phyloP scores from a whole-genome alignment of 306 rosid genomes.

The Albizia julibrissin region DNA sequence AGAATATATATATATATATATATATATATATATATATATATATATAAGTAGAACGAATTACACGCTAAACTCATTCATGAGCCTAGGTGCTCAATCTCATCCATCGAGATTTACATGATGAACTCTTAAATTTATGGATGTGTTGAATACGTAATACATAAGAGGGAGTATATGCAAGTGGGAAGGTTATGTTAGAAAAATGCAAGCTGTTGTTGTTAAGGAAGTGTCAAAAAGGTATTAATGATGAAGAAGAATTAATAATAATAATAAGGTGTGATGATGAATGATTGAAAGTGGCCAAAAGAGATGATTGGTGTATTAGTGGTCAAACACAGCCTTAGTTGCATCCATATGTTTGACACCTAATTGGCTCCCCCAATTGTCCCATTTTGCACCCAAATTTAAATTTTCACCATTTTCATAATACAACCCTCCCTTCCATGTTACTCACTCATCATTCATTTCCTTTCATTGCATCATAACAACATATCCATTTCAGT shows the following conservation, averaged over 20 bases:
- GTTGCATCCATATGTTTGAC: constrained; percentile 35
- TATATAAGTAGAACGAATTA: too few relatives aligned
- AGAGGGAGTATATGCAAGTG: neutral
- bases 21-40: too few relatives aligned
- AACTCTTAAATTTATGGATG: too few relatives aligned
- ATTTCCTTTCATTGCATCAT: constrained; percentile 17
- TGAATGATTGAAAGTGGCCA: neutral
- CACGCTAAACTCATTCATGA: too few relatives aligned
- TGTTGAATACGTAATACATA: too few relatives aligned
- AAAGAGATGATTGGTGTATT: neutral
- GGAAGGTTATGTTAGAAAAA: neutral
- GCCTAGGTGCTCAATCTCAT: too few relatives aligned
- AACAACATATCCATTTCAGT: neutral
- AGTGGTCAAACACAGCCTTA: constrained; percentile 28
- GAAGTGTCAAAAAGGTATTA: neutral
- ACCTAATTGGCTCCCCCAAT: constrained; percentile 19
- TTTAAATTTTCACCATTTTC: constrained; percentile 18
- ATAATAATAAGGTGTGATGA: neutral
- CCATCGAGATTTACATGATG: too few relatives aligned
- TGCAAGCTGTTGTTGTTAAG: neutral
- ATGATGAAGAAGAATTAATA: neutral
- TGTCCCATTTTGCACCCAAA: constrained; percentile 26
- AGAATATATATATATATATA: too few relatives aligned
- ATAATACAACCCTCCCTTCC: constrained; percentile 21
- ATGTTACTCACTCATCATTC: neutral